Evolutionary conservation across 2,329 filamentous ascomycete species (phyloP), one percentile per base, ranked within the genome.

Genomic region (Sclerotinia minor): DNA sequence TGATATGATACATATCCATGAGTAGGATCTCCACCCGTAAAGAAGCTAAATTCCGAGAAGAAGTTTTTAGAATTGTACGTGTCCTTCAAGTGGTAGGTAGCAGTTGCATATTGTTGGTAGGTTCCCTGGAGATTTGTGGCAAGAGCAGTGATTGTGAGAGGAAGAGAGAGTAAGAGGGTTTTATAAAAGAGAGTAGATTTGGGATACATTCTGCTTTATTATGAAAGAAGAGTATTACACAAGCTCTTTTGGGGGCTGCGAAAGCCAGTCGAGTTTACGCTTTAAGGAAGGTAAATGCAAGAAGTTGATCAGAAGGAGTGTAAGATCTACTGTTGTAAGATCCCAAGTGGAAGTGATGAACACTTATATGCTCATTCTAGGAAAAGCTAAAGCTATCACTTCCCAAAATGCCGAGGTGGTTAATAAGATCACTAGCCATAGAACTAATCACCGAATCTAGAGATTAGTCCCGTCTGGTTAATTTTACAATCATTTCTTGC

Each of bases 1-100:
- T 88, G 83, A 74, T 93, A 96, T 69, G 86, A 80, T 73, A 95
- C 92, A 74, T 88, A 92, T 47, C 92, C 92, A 71, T 88, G 74
- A 2, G 92, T 95, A 0, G 92, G 92, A 75, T 95, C 92, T 0
- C 79, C 69, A 8, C 77, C 79, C 59, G 76, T 80, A 78, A 83
- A 88, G 78, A 89, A 88, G 67, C 82, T 67, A 76, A 86, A 87
- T 66, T 80, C 80, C 55, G 77, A 78, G 63, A 85, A 77, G 65
- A 85, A 78, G 65, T 80, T 79, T 60, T 79, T 78, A 38, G 79
- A 78, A 45, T 78, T 75, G 69, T 80, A 84, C 17, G 79, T 82
- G 69, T 78, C 80, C n/a, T 76, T 72, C 52, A 84, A 74, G 45
- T 79, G 76, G 73, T 84, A 84, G n/a, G 69, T 67, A 47, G 73